Evolutionary conservation across 2,329 filamentous ascomycete genomes (phyloP), one percentile per base, ranked within the genome.

Genomic region (Colletotrichum phormii): DNA sequence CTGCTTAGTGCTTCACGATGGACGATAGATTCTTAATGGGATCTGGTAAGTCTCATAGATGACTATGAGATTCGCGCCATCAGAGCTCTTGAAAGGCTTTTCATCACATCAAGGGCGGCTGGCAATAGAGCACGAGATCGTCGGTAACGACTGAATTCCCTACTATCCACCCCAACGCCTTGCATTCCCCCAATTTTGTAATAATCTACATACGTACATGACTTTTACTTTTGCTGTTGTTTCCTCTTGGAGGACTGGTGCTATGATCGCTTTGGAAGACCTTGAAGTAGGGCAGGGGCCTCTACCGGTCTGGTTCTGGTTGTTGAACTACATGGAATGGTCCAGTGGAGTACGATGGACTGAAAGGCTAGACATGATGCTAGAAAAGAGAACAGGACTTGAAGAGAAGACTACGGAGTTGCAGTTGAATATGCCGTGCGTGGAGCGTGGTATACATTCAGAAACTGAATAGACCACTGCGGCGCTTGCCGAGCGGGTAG

Each of bases 381-480:
- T 35, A n/a, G 13, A 26, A 22, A 54, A 35, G 15, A 49, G 18
- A 18, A 35, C 13, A n/a, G 35, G 26, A 6, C 12, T 12, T 15
- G 31, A 15, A 12, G 22, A 33, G n/a, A 11, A 26, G 5, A 31
- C 29, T 35, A 54, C n/a, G 61, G 6, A 63, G 46, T 26, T 4
- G 29, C 5, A 18, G 8, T 18, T 35, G 31, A 12, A 63, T 18
- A 37, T 61, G 13, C 18, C 53, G 37, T 31, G 29, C 37, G 5
- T 0, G n/a, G 18, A 11, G 53, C 51, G 33, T 13, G 64, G 6
- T 29, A 13, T n/a, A 13, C 1, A 9, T 11, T 78, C 76, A 87
- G 69, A 87, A 85, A 70, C 86, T 87, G 77, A 87, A 88, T 11
- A 88, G 77, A 5, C 85, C 86, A 71, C 85, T 87, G 55, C 86